phyloP scores from a whole-genome alignment of 2,329 filamentous ascomycete genomes.

The Cladobotryum protrusum region DNA sequence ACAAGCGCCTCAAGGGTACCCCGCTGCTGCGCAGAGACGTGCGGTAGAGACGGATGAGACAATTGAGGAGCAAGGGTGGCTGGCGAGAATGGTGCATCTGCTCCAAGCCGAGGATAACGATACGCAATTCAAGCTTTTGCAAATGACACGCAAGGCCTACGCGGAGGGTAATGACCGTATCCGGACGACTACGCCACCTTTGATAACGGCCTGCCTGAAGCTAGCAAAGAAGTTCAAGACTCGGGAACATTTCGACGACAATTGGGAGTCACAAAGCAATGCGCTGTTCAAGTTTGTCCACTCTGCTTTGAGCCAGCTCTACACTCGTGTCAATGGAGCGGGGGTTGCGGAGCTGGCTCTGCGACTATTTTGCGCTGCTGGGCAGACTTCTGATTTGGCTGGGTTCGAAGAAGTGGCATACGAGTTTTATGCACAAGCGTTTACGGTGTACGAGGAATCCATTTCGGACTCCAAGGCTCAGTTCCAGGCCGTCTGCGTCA shows the following conservation, averaged over 20 bases:
- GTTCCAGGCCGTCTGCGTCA: slow-evolving; percentile 94
- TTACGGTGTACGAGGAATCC: slow-evolving; percentile 95
- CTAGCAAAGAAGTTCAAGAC: slow-evolving; percentile 83
- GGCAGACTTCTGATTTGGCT: slow-evolving; percentile 85
- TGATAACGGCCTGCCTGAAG: slow-evolving; percentile 86
- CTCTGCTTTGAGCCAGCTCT: slow-evolving; percentile 76
- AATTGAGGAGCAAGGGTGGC: slow-evolving; percentile 94
- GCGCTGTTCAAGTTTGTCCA: slow-evolving; percentile 95
- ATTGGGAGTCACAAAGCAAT: slow-evolving; percentile 59
- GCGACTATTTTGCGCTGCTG: slow-evolving; percentile 83
- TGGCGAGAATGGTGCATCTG: slow-evolving; percentile 86
- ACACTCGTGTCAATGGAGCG: slow-evolving; percentile 70
- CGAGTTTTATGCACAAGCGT: slow-evolving; percentile 96
- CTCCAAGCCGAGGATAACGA: slow-evolving; percentile 81
- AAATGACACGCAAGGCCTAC: slow-evolving; percentile 81
- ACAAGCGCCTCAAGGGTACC: slow-evolving; percentile 76
- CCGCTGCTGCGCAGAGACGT: slow-evolving; percentile 71
- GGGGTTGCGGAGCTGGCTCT: slow-evolving; percentile 83
- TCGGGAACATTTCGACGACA: slow-evolving; percentile 73
- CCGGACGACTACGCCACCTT: slow-evolving; percentile 87
- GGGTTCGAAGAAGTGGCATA: slow-evolving; percentile 95
- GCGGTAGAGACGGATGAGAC: slow-evolving; percentile 88
- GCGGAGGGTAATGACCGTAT: slow-evolving; percentile 90
- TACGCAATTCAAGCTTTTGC: slow-evolving; percentile 87
- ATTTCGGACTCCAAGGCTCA: slow-evolving; percentile 94